A percentile compares a stretch with the other conserved stretches of the same genome.
These are phyloP conservation scores for Cornus suecica DNA, from an alignment of 148 eudicot genomes.

Conservation along the genomic window DNA sequence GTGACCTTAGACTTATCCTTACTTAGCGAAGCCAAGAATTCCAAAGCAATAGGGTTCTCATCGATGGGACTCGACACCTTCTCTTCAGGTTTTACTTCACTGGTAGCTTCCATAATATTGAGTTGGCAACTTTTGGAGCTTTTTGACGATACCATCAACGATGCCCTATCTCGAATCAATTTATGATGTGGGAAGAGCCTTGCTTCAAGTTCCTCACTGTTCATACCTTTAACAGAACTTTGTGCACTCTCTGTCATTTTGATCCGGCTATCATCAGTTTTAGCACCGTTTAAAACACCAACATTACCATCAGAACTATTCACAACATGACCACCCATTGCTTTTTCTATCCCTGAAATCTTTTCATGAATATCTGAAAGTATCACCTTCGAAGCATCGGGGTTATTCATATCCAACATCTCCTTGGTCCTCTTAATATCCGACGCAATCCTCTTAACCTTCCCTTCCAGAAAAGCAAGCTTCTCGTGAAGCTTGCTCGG, in stretches of 20 bases:
- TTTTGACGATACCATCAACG: constrained; percentile 22
- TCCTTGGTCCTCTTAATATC: constrained; percentile 93
- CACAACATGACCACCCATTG: constrained; percentile 59
- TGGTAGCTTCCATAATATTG: constrained; percentile 7
- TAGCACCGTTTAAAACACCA: constrained; percentile 10
- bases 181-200: constrained; percentile 82
- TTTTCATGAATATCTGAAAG: constrained; percentile 79
- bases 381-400: constrained; percentile 70
- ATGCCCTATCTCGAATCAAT: constrained; percentile 45
- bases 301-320: constrained; percentile 20
- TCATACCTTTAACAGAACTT: constrained; percentile 50
- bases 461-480: constrained; percentile 87
- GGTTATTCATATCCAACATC: constrained; percentile 77
- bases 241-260: constrained; percentile 20
- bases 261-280: constrained; percentile 10
- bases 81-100: constrained; percentile 25
- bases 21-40: constrained; percentile 49
- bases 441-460: constrained; percentile 83
- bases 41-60: constrained; percentile 43
- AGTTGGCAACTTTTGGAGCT: constrained; percentile 12
- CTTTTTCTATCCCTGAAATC: constrained; percentile 91
- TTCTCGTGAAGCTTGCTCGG: constrained; percentile 80
- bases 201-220: constrained; percentile 67
- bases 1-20: constrained; percentile 33
- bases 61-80: constrained; percentile 23